Percentiles rank a stretch among this genome's conserved stretches.
Evolutionary conservation across 164 flowering plant genomes (phyloP).

Genomic region (Dillenia suffruticosa): DNA sequence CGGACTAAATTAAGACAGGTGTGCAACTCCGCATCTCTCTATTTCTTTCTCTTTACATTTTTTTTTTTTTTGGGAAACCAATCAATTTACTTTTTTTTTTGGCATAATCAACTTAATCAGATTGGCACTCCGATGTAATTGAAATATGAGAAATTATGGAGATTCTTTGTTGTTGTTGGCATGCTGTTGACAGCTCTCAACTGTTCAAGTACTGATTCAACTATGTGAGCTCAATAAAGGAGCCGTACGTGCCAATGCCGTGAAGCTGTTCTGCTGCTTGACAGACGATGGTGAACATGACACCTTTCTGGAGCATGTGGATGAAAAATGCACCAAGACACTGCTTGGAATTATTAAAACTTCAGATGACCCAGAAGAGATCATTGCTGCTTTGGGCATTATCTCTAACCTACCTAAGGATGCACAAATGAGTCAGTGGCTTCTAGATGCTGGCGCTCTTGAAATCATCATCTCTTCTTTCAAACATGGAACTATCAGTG

Average conservation of each 20-base stretch:
- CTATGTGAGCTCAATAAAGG: slow-evolving; percentile 39
- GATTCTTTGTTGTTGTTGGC: not conserved
- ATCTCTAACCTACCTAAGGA: slow-evolving; percentile 49
- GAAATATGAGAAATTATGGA: too few species aligned
- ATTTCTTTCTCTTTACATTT: too few species aligned
- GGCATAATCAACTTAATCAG: too few species aligned
- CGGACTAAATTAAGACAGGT: slow-evolving; percentile 60
- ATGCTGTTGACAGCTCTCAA: slow-evolving; percentile 34
- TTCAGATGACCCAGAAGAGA: slow-evolving; percentile 49
- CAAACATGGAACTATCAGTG: slow-evolving; percentile 12
- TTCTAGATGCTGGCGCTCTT: slow-evolving; percentile 47
- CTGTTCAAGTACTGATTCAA: slow-evolving; percentile 44
- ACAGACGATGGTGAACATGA: slow-evolving; percentile 33
- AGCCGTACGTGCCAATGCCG: slow-evolving; percentile 43
- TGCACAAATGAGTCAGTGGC: slow-evolving; percentile 45
- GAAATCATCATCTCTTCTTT: slow-evolving; percentile 26
- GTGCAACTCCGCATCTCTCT: not conserved
- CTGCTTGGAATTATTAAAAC: slow-evolving; percentile 37
- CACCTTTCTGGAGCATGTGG: slow-evolving; percentile 39
- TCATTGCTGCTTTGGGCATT: slow-evolving; percentile 49
- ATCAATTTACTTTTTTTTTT: too few species aligned
- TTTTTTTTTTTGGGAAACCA: not conserved
- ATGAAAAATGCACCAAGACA: slow-evolving; percentile 35
- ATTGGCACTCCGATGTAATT: too few species aligned
- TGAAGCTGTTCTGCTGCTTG: slow-evolving; percentile 55